Evolutionary conservation across 1,284 basidiomycete species (phyloP).

Genomic region (Cryptococcus deneoformans): DNA sequence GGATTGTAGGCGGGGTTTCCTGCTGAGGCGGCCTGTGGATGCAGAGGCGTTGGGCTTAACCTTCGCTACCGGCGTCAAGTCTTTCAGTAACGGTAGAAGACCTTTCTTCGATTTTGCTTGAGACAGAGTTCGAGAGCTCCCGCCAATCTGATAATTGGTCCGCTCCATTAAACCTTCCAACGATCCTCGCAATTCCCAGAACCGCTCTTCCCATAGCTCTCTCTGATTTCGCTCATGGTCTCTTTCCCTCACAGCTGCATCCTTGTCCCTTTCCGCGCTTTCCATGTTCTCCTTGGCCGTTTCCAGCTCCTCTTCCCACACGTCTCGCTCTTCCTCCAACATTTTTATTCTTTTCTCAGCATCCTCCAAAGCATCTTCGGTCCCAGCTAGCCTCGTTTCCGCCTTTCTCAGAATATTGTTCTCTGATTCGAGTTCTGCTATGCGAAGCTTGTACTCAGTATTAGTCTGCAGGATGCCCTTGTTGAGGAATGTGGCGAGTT

Average conservation of each 20-base stretch:
- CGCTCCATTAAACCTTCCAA: neutral
- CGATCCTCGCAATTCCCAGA: constrained; percentile 7
- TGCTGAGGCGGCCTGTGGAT: neutral
- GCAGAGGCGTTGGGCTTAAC: neutral
- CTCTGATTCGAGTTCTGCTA: constrained; percentile 37
- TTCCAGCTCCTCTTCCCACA: constrained; percentile 1
- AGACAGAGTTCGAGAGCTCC: too few species aligned
- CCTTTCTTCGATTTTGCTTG: too few species aligned
- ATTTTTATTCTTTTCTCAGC: constrained; percentile 5
- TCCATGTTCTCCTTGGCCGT: constrained; percentile 1
- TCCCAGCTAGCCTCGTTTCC: constrained; percentile 27
- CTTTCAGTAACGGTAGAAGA: too few species aligned
- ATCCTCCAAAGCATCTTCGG: constrained; percentile 32
- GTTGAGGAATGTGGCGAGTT: constrained; percentile 39
- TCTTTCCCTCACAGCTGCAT: constrained; percentile 6
- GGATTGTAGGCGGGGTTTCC: neutral
- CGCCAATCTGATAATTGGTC: neutral
- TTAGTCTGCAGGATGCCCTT: constrained; percentile 40
- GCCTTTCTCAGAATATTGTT: constrained; percentile 32
- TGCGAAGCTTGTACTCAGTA: constrained; percentile 34
- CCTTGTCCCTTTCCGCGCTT: constrained; percentile 1
- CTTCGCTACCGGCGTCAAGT: neutral
- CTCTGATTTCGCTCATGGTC: neutral
- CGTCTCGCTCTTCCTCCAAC: neutral
- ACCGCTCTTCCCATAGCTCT: constrained; percentile 10